Evolutionary conservation across 129 eudicot genomes (phyloP).

Genomic region (Centrapalus pauciflorus): DNA sequence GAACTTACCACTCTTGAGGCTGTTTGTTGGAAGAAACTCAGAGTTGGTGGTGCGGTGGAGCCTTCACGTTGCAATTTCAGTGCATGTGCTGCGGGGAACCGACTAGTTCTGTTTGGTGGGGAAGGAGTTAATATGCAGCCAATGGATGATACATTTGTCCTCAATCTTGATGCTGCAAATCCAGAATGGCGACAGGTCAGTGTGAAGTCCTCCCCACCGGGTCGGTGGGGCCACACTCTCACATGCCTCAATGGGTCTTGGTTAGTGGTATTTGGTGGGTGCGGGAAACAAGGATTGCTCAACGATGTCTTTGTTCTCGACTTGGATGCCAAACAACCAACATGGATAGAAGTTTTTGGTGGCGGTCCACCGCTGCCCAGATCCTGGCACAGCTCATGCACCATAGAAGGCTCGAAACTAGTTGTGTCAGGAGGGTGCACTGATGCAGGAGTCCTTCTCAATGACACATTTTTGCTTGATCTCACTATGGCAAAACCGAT

Average conservation of each 20-base stretch:
- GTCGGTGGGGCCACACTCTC: slow-evolving; percentile 95
- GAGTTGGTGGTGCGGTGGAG: slow-evolving; percentile 86
- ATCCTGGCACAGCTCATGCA: slow-evolving; percentile 96
- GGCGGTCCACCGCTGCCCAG: slow-evolving; percentile 71
- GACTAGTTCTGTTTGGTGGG: slow-evolving; percentile 87
- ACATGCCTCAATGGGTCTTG: slow-evolving; percentile 79
- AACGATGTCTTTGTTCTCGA: slow-evolving; percentile 89
- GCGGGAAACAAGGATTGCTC: slow-evolving; percentile 77
- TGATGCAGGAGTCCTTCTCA: slow-evolving; percentile 79
- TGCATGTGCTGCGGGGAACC: slow-evolving; percentile 88
- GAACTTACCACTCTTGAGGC: slow-evolving; percentile 93
- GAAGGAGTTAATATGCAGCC: slow-evolving; percentile 98
- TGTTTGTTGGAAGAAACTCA: slow-evolving; percentile 72
- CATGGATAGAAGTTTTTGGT: slow-evolving; percentile 83
- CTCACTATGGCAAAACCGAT: slow-evolving; percentile 63
- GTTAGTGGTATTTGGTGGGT: slow-evolving; percentile 89
- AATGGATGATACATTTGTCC: slow-evolving; percentile 93
- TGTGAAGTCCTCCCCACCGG: slow-evolving; percentile 81
- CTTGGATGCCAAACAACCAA: slow-evolving; percentile 82
- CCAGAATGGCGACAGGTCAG: slow-evolving; percentile 86
- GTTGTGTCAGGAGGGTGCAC: slow-evolving; percentile 95
- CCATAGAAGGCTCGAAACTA: slow-evolving; percentile 80
- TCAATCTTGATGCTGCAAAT: slow-evolving; percentile 60
- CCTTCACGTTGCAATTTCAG: slow-evolving; percentile 92
- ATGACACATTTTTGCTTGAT: slow-evolving; percentile 66